These are phyloP conservation scores for Ogataea nitratoaversa DNA, from an alignment of 805 yeast genomes.

Conservation along the genomic window DNA sequence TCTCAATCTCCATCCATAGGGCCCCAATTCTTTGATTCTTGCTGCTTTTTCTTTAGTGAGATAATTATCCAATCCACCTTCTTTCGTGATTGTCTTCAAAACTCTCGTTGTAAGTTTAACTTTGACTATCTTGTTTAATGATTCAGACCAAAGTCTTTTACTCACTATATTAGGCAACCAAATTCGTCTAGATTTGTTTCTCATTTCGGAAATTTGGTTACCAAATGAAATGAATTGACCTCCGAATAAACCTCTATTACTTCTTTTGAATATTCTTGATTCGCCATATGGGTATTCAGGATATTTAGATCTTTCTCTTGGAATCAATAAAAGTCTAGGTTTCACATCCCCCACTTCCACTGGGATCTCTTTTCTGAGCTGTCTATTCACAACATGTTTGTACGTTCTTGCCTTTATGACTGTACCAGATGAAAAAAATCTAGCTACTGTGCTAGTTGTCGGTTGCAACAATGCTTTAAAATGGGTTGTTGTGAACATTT, in stretches of 20 bases:
- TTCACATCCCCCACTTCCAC: constrained; percentile 51
- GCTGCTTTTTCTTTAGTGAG: constrained; percentile 83
- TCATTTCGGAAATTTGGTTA: constrained; percentile 69
- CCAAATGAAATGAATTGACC: constrained; percentile 80
- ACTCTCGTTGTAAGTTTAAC: constrained; percentile 75
- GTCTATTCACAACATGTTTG: constrained; percentile 44
- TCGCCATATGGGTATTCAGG: constrained; percentile 81
- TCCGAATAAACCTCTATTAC: constrained; percentile 86
- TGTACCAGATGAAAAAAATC: constrained; percentile 23
- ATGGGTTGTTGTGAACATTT: background rate
- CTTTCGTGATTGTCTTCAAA: constrained; percentile 79
- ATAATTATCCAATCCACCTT: constrained; percentile 93
- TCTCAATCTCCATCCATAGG: constrained; percentile 86
- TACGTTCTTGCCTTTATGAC: constrained; percentile 25
- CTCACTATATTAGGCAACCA: constrained; percentile 81
- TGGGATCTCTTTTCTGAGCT: constrained; percentile 39
- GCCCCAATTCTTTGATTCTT: constrained; percentile 87
- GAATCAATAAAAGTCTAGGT: constrained; percentile 39
- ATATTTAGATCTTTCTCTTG: constrained; percentile 38
- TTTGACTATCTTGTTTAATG: constrained; percentile 52
- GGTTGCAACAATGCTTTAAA: constrained; percentile 1
- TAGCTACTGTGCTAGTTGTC: constrained; percentile 3
- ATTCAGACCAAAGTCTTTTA: constrained; percentile 80
- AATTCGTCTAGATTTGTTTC: constrained; percentile 64
- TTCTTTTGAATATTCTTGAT: constrained; percentile 71